Conservation (phyloP, 140 eudicot genomes). For the Flaveria floridana region DNA sequence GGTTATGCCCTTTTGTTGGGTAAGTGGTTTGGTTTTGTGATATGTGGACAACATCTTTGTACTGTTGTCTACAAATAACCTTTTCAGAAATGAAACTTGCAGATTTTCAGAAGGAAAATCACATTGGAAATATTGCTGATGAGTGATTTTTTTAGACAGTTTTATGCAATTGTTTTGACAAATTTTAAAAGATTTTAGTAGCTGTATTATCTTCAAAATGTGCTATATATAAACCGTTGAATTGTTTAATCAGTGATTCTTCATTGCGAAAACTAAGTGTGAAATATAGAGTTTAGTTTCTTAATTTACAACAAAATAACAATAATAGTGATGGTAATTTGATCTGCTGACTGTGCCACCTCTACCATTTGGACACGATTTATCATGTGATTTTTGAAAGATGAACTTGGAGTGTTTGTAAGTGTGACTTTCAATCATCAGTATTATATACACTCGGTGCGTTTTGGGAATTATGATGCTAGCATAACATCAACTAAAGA, state of each 20-base stretch:
- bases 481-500: slow-evolving; percentile 28
- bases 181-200: neutral
- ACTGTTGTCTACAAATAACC: slow-evolving; percentile 21
- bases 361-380: slow-evolving; percentile 3
- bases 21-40: slow-evolving; percentile 57
- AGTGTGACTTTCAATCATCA: slow-evolving; percentile 18
- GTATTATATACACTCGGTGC: slow-evolving; percentile 22
- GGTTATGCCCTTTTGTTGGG: slow-evolving; percentile 83
- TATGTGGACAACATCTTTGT: slow-evolving; percentile 23
- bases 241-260: neutral
- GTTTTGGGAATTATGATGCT: slow-evolving; percentile 21
- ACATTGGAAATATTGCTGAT: slow-evolving; percentile 2
- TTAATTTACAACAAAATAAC: neutral
- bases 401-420: slow-evolving; percentile 28
- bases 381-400: slow-evolving; percentile 22
- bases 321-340: neutral
- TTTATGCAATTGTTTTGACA: neutral
- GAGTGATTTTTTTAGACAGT: neutral
- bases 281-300: neutral
- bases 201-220: neutral
- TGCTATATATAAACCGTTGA: neutral
- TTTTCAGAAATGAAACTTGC: neutral
- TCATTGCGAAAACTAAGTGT: neutral
- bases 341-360: slow-evolving; percentile 24
- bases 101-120: neutral